phyloP scores from a whole-genome alignment of 257 asterid genomes.

The Gentiana macrophylla region DNA sequence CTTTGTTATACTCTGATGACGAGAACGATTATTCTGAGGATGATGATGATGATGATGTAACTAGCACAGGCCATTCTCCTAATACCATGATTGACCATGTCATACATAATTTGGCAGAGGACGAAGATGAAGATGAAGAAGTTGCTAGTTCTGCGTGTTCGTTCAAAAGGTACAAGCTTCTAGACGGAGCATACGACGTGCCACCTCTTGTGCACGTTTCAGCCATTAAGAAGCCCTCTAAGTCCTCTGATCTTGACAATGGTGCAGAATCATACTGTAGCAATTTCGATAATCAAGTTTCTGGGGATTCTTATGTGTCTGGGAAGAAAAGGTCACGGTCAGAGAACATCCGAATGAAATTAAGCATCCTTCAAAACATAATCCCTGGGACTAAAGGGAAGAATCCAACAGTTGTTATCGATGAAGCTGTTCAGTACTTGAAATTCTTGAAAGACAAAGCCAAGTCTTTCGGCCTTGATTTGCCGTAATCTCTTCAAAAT shows the following conservation, averaged over 20 bases:
- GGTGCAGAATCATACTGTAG: slow-evolving; percentile 32
- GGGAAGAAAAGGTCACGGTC: slow-evolving; percentile 20
- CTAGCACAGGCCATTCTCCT: slow-evolving; percentile 54
- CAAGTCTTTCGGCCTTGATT: slow-evolving; percentile 19
- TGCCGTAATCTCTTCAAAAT: too few relatives aligned
- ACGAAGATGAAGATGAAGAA: slow-evolving; percentile 38
- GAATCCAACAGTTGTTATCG: slow-evolving; percentile 57
- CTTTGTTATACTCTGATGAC: slow-evolving; percentile 56
- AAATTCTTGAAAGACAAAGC: slow-evolving; percentile 51
- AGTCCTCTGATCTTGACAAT: slow-evolving; percentile 14
- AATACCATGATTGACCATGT: slow-evolving; percentile 11
- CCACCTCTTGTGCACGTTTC: slow-evolving; percentile 30
- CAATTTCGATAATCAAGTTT: slow-evolving; percentile 8
- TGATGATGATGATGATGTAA: slow-evolving; percentile 54
- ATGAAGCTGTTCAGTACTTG: slow-evolving; percentile 54
- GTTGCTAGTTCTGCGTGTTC: slow-evolving; percentile 37
- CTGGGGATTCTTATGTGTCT: slow-evolving; percentile 14
- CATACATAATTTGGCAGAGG: neutral
- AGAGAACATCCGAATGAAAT: slow-evolving; percentile 32
- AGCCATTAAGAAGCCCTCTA: slow-evolving; percentile 14
- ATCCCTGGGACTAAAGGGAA: slow-evolving; percentile 41
- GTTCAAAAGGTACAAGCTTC: slow-evolving; percentile 50
- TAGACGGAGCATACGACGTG: slow-evolving; percentile 51
- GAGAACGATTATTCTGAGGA: slow-evolving; percentile 24
- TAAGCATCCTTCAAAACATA: slow-evolving; percentile 40